Percentiles rank a stretch among this genome's conserved stretches.
Conservation (phyloP, 352 stramenopile genomes). For the Globisporangium ultimum region DNA sequence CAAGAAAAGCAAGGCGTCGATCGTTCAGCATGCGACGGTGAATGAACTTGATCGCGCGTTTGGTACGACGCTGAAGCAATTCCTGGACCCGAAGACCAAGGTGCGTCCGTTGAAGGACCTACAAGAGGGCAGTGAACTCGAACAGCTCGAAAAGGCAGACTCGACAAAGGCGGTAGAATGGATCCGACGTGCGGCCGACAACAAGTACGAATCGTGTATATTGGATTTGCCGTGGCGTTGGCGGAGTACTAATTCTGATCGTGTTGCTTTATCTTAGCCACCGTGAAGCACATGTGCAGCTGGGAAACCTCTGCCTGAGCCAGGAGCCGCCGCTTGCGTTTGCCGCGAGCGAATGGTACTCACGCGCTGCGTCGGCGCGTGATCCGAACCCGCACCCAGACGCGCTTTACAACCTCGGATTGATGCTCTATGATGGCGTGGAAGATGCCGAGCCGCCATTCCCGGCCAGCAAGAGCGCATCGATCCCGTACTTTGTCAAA, state of each 20-base stretch:
- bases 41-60: constrained; percentile 64
- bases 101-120: constrained; percentile 39
- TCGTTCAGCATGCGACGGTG: constrained; percentile 65
- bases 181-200: constrained; percentile 74
- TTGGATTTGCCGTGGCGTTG: background rate
- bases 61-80: constrained; percentile 61
- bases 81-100: constrained; percentile 58
- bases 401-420: constrained; percentile 80
- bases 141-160: constrained; percentile 29
- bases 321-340: constrained; percentile 74
- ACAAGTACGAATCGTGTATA: constrained; percentile 20
- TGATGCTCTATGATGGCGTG: constrained; percentile 74
- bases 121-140: constrained; percentile 15
- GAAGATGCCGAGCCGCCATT: constrained; percentile 72
- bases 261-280: constrained; percentile 24
- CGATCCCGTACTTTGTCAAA: constrained; percentile 76
- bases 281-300: constrained; percentile 72
- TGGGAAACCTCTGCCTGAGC: constrained; percentile 77
- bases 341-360: constrained; percentile 75
- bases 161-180: constrained; percentile 75
- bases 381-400: constrained; percentile 65
- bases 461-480: constrained; percentile 41
- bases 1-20: constrained; percentile 23
- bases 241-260: background rate
- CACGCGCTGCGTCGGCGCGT: constrained; percentile 40